Evolutionary conservation across 805 yeast genomes (phyloP).

Genomic region (Yamadazyma akitaensis): DNA sequence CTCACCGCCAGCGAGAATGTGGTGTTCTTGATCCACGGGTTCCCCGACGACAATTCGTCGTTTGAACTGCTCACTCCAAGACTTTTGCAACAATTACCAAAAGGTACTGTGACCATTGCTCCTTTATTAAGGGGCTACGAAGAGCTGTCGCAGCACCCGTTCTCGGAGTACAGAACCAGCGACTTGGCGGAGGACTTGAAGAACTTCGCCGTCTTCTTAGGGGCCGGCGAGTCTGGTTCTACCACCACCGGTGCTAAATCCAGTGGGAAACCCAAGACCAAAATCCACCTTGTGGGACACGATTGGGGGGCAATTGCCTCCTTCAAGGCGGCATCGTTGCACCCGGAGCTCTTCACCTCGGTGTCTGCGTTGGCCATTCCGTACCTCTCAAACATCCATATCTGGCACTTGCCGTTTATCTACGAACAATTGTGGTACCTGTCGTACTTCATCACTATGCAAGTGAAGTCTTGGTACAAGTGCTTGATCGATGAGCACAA

Average conservation of each 20-base stretch:
- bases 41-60: slow-evolving; percentile 36
- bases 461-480: slow-evolving; percentile 22
- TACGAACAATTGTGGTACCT: slow-evolving; percentile 29
- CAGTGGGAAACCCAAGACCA: slow-evolving; percentile 14
- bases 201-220: slow-evolving; percentile 25
- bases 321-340: slow-evolving; percentile 31
- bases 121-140: slow-evolving; percentile 41
- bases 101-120: slow-evolving; percentile 24
- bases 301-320: slow-evolving; percentile 44
- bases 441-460: slow-evolving; percentile 39
- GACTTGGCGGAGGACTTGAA: slow-evolving; percentile 34
- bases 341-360: slow-evolving; percentile 32
- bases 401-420: slow-evolving; percentile 28
- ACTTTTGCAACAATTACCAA: slow-evolving; percentile 17
- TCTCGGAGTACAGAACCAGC: slow-evolving; percentile 22
- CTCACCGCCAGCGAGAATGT: slow-evolving; percentile 9
- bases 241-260: slow-evolving; percentile 3
- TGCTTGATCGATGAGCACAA: slow-evolving; percentile 15
- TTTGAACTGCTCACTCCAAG: slow-evolving; percentile 23
- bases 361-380: slow-evolving; percentile 40
- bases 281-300: slow-evolving; percentile 39
- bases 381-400: slow-evolving; percentile 24
- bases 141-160: slow-evolving; percentile 21
- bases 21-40: slow-evolving; percentile 33
- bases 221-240: neutral